phyloP scores from a whole-genome alignment of 352 stramenopile species.

The Thalassiosira livingstoniorum region DNA sequence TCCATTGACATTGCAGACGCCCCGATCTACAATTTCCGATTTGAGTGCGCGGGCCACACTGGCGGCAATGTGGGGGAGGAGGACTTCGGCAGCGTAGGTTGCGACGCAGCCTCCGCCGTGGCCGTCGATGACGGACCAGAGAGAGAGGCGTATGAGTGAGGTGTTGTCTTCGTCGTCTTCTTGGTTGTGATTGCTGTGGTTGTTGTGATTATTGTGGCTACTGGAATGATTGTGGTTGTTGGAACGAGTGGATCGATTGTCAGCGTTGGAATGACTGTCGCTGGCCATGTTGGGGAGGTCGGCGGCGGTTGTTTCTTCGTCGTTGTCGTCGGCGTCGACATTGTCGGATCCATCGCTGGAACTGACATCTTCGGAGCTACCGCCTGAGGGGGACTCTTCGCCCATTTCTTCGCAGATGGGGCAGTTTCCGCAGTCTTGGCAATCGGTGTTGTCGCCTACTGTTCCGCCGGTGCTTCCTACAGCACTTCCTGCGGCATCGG shows the following conservation, averaged over 20 bases:
- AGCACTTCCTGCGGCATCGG: too few species aligned
- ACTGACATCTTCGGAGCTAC: too few species aligned
- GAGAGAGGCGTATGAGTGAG: conserved; percentile 67
- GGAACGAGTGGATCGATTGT: too few species aligned
- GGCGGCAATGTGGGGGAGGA: conserved; percentile 76
- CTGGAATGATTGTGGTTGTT: too few species aligned
- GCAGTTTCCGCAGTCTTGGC: too few species aligned
- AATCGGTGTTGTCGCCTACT: too few species aligned
- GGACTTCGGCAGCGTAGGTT: conserved; percentile 79
- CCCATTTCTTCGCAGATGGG: too few species aligned
- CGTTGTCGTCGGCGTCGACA: not conserved
- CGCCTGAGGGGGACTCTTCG: too few species aligned
- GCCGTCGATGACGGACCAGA: conserved; percentile 83
- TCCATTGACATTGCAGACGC: conserved; percentile 79
- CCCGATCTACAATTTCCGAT: conserved; percentile 75
- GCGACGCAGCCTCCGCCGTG: conserved; percentile 79
- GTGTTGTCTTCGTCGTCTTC: conserved; percentile 53
- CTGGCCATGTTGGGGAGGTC: too few species aligned
- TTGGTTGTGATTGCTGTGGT: conserved; percentile 4
- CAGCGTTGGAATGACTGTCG: too few species aligned
- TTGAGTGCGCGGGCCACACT: conserved; percentile 70
- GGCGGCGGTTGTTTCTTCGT: conserved; percentile 12
- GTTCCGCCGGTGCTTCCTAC: too few species aligned
- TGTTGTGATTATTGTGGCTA: not conserved
- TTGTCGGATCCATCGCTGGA: not conserved